Conservation (phyloP, 1,139 yeast species). For the Kurtzmaniella natalensis region DNA sequence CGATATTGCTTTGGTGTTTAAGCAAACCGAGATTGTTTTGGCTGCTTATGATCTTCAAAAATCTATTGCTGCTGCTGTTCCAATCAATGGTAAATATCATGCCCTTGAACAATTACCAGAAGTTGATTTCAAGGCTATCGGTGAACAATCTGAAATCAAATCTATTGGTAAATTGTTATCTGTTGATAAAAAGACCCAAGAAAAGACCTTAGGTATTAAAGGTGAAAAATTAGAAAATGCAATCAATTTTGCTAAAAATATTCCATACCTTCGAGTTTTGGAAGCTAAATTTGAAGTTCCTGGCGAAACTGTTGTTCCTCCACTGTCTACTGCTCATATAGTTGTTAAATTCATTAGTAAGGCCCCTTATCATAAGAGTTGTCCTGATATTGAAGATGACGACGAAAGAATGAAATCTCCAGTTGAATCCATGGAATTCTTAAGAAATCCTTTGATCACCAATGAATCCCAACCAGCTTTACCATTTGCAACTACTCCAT, state of each 20-base stretch:
- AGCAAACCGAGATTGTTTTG: constrained; percentile 61
- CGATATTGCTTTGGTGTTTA: constrained; percentile 78
- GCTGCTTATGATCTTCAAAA: constrained; percentile 67
- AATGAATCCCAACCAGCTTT: constrained; percentile 63
- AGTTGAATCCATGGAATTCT: constrained; percentile 56
- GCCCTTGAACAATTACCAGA: constrained; percentile 81
- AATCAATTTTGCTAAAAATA: constrained; percentile 54
- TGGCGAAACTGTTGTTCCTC: constrained; percentile 77
- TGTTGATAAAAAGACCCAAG: constrained; percentile 50
- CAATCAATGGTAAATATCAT: constrained; percentile 49
- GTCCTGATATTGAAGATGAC: constrained; percentile 43
- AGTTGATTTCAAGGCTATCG: constrained; percentile 46
- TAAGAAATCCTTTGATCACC: constrained; percentile 67
- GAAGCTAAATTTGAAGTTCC: constrained; percentile 80
- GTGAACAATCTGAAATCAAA: constrained; percentile 39
- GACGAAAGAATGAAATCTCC: constrained; percentile 34
- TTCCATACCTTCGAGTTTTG: constrained; percentile 68
- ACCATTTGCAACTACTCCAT: constrained; percentile 66
- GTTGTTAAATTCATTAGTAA: constrained; percentile 71
- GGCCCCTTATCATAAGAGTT: constrained; percentile 63
- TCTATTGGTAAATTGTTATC: constrained; percentile 69
- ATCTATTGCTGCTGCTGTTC: constrained; percentile 74
- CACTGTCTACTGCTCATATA: constrained; percentile 69
- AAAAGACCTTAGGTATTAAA: constrained; percentile 53
- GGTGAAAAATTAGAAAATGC: constrained; percentile 43